A percentile compares a stretch with the other conserved stretches of the same genome.
Evolutionary conservation across 1,139 yeast species (phyloP).

Genomic region (Hansenula sp.): DNA sequence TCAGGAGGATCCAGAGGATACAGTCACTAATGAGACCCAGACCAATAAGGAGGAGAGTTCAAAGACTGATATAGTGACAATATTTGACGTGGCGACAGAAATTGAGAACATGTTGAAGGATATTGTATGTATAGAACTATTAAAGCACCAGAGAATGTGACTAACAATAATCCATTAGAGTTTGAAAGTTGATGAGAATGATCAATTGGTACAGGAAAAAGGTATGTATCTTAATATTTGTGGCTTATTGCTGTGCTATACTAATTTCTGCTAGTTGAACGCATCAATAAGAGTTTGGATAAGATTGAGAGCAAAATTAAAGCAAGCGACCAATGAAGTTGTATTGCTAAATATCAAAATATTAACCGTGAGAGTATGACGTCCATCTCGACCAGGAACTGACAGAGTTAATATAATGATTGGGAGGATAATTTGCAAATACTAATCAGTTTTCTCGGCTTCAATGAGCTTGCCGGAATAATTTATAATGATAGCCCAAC

Average conservation of each 20-base stretch:
- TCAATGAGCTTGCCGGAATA: no score
- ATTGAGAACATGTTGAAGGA: conserved; percentile 39
- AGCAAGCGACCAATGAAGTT: not conserved
- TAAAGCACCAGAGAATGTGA: not conserved
- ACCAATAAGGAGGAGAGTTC: conserved; percentile 1
- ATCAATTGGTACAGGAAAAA: conserved; percentile 7
- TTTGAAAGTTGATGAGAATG: conserved; percentile 12
- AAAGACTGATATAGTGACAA: conserved; percentile 29
- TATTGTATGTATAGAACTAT: conserved; percentile 21
- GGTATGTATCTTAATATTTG: conserved; percentile 1
- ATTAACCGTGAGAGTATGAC: no score
- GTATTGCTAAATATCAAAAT: no score
- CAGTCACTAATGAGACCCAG: not conserved
- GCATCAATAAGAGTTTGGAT: conserved; percentile 18
- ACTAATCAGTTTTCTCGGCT: no score
- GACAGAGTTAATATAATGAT: no score
- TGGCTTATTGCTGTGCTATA: not conserved
- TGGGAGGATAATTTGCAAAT: no score
- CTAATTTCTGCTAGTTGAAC: conserved; percentile 13
- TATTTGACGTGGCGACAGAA: conserved; percentile 48
- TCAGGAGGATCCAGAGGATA: not conserved
- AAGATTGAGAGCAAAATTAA: conserved; percentile 14
- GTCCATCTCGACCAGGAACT: no score
- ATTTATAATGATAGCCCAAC: no score
- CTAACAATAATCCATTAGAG: conserved; percentile 6